Conservation (phyloP, 148 eudicot genomes). For the Simmondsia chinensis region DNA sequence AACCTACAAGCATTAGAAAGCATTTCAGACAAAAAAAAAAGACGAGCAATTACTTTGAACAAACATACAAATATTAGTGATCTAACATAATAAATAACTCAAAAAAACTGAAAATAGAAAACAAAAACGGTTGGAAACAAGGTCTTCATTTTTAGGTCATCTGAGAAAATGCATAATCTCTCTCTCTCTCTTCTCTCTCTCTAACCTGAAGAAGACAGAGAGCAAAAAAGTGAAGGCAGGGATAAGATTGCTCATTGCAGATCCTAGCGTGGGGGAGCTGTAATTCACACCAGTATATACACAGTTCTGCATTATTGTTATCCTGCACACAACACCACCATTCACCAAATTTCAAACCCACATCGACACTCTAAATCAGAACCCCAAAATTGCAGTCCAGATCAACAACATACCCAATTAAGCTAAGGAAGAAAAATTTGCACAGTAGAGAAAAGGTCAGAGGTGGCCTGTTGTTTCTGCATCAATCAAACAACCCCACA, state of each 20-base stretch:
- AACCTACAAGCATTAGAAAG: too few species aligned
- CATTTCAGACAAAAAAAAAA: too few species aligned
- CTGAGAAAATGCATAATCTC: too few species aligned
- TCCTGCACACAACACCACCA: slow-evolving; percentile 3
- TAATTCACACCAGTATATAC: slow-evolving; percentile 34
- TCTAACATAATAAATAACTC: too few species aligned
- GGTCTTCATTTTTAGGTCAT: too few species aligned
- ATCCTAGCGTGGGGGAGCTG: slow-evolving; percentile 50
- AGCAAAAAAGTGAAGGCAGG: slow-evolving; percentile 54
- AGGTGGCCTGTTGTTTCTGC: slow-evolving; percentile 22
- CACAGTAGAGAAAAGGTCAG: slow-evolving; percentile 20
- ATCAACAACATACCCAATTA: slow-evolving; percentile 21
- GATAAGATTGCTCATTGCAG: slow-evolving; percentile 40
- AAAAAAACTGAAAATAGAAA: too few species aligned
- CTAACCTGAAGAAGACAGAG: slow-evolving; percentile 43
- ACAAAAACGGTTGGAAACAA: too few species aligned
- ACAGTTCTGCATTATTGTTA: slow-evolving; percentile 32
- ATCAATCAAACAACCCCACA: background rate
- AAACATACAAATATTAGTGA: too few species aligned
- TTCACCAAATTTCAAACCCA: background rate
- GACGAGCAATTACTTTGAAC: too few species aligned
- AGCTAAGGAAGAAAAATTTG: slow-evolving; percentile 32
- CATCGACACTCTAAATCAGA: background rate
- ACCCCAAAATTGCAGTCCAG: slow-evolving; percentile 1
- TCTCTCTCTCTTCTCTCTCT: too few species aligned